phyloP scores from a whole-genome alignment of 2,329 filamentous ascomycete species.

The Xenoacremonium recifei region DNA sequence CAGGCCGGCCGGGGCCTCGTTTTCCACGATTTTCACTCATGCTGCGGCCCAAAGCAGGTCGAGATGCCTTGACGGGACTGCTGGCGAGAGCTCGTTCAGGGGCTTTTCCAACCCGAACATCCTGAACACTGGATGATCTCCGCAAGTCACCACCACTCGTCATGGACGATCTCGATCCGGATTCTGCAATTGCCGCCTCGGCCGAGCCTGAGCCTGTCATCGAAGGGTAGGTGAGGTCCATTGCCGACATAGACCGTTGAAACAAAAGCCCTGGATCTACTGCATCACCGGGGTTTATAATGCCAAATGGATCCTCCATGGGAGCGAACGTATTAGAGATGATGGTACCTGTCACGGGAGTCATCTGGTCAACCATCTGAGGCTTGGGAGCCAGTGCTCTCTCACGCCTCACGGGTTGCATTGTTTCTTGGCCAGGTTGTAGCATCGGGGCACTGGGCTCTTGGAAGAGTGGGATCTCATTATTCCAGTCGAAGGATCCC shows the following conservation, averaged over 20 bases:
- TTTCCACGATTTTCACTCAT: conserved; percentile 53
- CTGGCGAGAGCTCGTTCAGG: conserved; percentile 41
- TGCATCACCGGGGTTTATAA: conserved; percentile 44
- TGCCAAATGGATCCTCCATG: conserved; percentile 51
- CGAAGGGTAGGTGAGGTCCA: conserved; percentile 38
- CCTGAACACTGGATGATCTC: conserved; percentile 45
- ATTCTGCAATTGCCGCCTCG: conserved; percentile 25
- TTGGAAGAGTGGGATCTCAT: conserved; percentile 54
- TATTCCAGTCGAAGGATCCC: conserved; percentile 57
- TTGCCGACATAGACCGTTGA: conserved; percentile 47
- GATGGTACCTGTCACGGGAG: conserved; percentile 23
- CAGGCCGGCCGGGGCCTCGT: conserved; percentile 37
- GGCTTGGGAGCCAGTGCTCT: conserved; percentile 52
- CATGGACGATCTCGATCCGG: conserved; percentile 23
- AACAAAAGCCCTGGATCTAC: conserved; percentile 61
- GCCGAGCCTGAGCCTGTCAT: conserved; percentile 28
- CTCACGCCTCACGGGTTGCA: conserved; percentile 39
- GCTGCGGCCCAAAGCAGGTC: conserved; percentile 53
- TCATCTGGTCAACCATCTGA: conserved; percentile 30
- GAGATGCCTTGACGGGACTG: conserved; percentile 51
- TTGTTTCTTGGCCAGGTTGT: conserved; percentile 33
- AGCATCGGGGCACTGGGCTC: conserved; percentile 38
- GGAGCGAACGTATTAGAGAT: conserved; percentile 42
- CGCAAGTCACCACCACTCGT: conserved; percentile 42
- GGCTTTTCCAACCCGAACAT: conserved; percentile 39